Conservation (phyloP, 306 rosid genomes). For the Corylus heterophylla region DNA sequence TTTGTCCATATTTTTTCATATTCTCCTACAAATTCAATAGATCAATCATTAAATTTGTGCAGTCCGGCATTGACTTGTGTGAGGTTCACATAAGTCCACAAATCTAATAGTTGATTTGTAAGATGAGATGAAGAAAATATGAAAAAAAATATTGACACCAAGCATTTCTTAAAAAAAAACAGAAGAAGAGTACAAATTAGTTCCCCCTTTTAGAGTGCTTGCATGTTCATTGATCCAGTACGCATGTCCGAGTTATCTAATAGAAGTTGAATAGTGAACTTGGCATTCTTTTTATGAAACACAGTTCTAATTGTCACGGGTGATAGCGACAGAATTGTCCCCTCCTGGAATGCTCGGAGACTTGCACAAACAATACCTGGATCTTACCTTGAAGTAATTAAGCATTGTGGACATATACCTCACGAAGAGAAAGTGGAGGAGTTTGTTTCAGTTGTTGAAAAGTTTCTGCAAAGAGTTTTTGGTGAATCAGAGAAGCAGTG, state of each 20-base stretch:
- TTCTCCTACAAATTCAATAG: too few relatives aligned
- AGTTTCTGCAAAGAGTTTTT: constrained; percentile 55
- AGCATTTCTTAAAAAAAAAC: too few relatives aligned
- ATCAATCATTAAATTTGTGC: too few relatives aligned
- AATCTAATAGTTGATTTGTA: too few relatives aligned
- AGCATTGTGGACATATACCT: constrained; percentile 87
- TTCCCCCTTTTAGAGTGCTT: constrained; percentile 9
- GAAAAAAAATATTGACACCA: too few relatives aligned
- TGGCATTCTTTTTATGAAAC: constrained; percentile 24
- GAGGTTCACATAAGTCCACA: too few relatives aligned
- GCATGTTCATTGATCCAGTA: constrained; percentile 3
- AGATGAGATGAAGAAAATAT: too few relatives aligned
- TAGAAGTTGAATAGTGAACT: background rate
- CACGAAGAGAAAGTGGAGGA: constrained; percentile 90
- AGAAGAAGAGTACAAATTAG: background rate
- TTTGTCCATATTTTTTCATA: too few relatives aligned
- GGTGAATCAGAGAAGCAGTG: constrained; percentile 38
- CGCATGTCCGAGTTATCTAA: constrained; percentile 13
- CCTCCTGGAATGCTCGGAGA: constrained; percentile 86
- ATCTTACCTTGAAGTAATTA: constrained; percentile 63
- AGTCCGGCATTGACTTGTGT: too few relatives aligned
- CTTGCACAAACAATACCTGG: constrained; percentile 83
- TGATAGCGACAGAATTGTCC: constrained; percentile 74
- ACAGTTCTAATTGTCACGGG: constrained; percentile 89
- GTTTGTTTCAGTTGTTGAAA: constrained; percentile 67